Evolutionary conservation across 306 rosid genomes (phyloP).

Genomic region (Boehmeria nivea): DNA sequence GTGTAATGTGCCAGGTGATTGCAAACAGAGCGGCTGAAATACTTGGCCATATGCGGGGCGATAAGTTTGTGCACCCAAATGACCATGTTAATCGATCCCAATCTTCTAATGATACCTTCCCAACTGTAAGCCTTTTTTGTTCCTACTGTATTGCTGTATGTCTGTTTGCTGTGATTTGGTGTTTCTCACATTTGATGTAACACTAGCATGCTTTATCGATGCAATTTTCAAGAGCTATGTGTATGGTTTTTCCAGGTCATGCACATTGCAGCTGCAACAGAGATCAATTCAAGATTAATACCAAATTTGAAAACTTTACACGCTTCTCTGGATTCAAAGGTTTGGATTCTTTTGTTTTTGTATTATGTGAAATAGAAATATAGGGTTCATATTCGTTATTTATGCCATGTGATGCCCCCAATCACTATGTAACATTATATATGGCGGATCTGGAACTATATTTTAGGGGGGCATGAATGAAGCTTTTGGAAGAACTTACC

Average conservation of each 20-base stretch:
- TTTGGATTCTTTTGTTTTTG: constrained; percentile 26
- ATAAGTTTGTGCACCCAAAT: constrained; percentile 89
- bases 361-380: no score
- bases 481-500: no score
- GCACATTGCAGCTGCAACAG: constrained; percentile 93
- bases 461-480: no score
- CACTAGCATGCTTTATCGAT: no score
- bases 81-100: constrained; percentile 98
- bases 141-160: constrained; percentile 5
- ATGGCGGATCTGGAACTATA: background rate
- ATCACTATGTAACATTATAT: background rate
- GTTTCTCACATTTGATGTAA: no score
- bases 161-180: constrained; percentile 1
- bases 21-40: constrained; percentile 97
- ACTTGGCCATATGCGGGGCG: constrained; percentile 90
- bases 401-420: background rate
- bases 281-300: constrained; percentile 71
- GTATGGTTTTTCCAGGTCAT: constrained; percentile 57
- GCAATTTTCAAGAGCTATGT: constrained; percentile 1
- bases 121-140: constrained; percentile 64
- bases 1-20: constrained; percentile 55
- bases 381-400: background rate
- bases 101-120: constrained; percentile 94
- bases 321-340: constrained; percentile 67
- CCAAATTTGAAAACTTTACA: constrained; percentile 79